Evolutionary conservation across 164 flowering plant genomes (phyloP), one percentile per base, ranked within the genome.

Genomic region (Malania oleifera): DNA sequence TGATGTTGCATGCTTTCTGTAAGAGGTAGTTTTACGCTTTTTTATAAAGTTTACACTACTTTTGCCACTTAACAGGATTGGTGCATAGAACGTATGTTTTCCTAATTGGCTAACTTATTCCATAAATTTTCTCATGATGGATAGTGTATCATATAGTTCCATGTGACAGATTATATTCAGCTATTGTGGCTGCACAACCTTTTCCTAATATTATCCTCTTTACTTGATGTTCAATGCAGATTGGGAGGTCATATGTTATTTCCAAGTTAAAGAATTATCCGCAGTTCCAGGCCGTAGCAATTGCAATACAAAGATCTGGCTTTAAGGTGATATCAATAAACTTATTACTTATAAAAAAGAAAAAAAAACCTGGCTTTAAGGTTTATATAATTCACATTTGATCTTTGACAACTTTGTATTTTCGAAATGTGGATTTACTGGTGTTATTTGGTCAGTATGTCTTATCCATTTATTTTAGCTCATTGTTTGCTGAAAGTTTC

Each of bases 241-340:
- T 91, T 68, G 96, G 85, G 29, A 86, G 75, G 72, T 77, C 96
- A 45, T 88, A 64, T 73, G 98, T 91, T 46, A 70, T 78, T 46
- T 84, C 96, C 17, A 91, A 83, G 75, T 70, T 91, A 60, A 86
- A 83, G 82, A 86, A 91, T 68, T 88, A 91, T 75, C 98, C 98
- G 2, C 72, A 78, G 67, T 91, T 91, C 62, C 86, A 73, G 35
- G 91, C 98, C 56, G 96, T 91, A 63, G 85, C 93, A 47, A 74
- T 88, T 68, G 98, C 98, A 38, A 91, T 83, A 65, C 81, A 67
- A 64, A 81, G 71, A 75, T 91, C 98, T 71, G 98, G 98, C 17
- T 91, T 91, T 67, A 91, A 91, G 98, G 98, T 91, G n/a, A n/a
- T n/a, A n/a, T n/a, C n/a, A n/a, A n/a, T n/a, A n/a, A n/a, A n/a